Evolutionary conservation across 169 alveolate species (phyloP), one percentile per base, ranked within the genome.

Genomic region (Eimeria sp.): DNA sequence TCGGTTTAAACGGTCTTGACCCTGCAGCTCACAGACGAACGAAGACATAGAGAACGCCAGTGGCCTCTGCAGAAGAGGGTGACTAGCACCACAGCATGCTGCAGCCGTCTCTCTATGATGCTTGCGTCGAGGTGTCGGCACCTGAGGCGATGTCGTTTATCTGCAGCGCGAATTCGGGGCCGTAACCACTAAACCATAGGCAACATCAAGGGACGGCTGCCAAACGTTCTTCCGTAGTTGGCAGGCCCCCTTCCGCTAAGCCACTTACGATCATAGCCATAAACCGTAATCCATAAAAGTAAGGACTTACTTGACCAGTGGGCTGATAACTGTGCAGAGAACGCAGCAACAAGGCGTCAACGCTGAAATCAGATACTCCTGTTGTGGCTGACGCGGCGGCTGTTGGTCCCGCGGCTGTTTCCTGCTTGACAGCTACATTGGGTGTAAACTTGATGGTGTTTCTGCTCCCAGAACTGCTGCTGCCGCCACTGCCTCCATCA

Each of bases 291-390:
- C 61, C 16, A 13, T 5, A 25, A n/a, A 5, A 30, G 30, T 70
- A 14, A 30, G 5, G 78, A 34, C 61, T 40, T n/a, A 61, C 92
- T 14, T 84, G 92, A 40, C 3, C 43, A 27, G 61, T 20, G n/a
- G 92, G 80, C 16, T 84, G 92, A 5, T 61, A 78, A 30, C 80
- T 84, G 92, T 84, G 92, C 57, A 84, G 57, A 30, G 92, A 54
- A n/a, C 92, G 92, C 92, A 84, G 78, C 92, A 84, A 22, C 75
- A 84, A 70, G 30, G 92, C 75, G 40, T 84, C 92, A 4, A 84
- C 92, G 67, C 92, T 30, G 34, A 58, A 58, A 6, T 40, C 61
- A 18, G 92, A 40, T n/a, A 63, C 1, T 27, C 34, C 92, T 57
- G 78, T 2, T 27, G 92, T n/a, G 2, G 80, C 27, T 5, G 92